Conservation (phyloP, 805 yeast genomes). For the Jamesozyma piceae region DNA sequence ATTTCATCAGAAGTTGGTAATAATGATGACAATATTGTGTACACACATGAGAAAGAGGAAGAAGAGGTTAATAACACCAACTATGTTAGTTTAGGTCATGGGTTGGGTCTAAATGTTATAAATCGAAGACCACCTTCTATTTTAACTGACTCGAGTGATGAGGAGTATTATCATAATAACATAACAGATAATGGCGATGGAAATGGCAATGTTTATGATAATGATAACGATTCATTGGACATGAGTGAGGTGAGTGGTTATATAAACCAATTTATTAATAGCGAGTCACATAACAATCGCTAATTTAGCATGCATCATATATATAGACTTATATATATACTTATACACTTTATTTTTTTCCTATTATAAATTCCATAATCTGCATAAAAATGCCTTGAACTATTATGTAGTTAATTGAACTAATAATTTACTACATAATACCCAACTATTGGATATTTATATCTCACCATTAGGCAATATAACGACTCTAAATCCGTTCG, state of each 20-base stretch:
- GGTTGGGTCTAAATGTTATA: slow-evolving; percentile 28
- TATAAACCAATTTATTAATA: background rate
- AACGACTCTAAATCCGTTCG: too few species aligned
- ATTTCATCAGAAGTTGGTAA: background rate
- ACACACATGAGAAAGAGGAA: background rate
- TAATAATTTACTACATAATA: too few species aligned
- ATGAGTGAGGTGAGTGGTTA: background rate
- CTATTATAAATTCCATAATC: too few species aligned
- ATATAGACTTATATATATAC: background rate
- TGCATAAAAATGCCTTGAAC: too few species aligned
- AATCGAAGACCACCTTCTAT: slow-evolving; percentile 33
- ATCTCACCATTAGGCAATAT: too few species aligned
- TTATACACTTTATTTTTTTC: too few species aligned
- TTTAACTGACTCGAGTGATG: slow-evolving; percentile 28
- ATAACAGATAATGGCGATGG: background rate
- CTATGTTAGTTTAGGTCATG: slow-evolving; percentile 25
- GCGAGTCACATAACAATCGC: background rate
- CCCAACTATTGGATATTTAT: too few species aligned
- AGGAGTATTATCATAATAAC: slow-evolving; percentile 4
- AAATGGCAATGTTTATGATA: background rate
- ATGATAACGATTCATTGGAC: background rate
- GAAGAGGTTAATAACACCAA: slow-evolving; percentile 2
- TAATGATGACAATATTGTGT: too few species aligned
- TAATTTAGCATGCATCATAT: background rate
- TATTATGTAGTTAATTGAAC: too few species aligned